These are phyloP conservation scores for Lentinus brumalis DNA, from an alignment of 768 basidiomycete species.

Conservation along the genomic window DNA sequence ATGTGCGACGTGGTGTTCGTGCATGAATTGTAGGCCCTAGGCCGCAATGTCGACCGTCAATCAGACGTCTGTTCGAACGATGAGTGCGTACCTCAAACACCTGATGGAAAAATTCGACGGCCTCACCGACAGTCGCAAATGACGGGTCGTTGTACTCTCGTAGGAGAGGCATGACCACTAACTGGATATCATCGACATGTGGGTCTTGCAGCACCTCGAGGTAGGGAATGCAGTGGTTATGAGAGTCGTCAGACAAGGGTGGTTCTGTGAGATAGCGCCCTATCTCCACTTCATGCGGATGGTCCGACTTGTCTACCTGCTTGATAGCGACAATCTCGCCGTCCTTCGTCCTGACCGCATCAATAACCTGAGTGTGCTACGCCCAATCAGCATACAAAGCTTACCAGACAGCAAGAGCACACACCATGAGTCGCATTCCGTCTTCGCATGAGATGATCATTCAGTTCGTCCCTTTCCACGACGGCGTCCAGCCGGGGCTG, in stretches of 20 bases:
- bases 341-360: constrained; percentile 26
- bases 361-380: constrained; percentile 9
- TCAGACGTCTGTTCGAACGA: not conserved
- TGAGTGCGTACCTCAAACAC: not conserved
- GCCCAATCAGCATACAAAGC: constrained; percentile 4
- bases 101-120: not conserved
- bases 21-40: constrained; percentile 22
- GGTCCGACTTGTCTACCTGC: not conserved
- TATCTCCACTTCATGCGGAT: constrained; percentile 11
- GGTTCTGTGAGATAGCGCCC: not conserved
- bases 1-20: constrained; percentile 14
- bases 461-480: constrained; percentile 12
- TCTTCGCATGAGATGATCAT: constrained; percentile 1
- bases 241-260: constrained; percentile 7
- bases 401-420: not conserved
- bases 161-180: constrained; percentile 17
- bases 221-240: constrained; percentile 22
- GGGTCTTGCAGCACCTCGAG: constrained; percentile 11
- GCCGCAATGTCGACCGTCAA: not conserved
- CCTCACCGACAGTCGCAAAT: constrained; percentile 6
- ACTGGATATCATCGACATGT: not conserved
- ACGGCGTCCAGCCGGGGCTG: constrained; percentile 17
- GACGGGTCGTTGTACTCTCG: not conserved
- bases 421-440: not conserved
- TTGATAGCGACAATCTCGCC: constrained; percentile 9